Conservation (phyloP, 352 stramenopile species). For the Thalassiosira ordinaria region DNA sequence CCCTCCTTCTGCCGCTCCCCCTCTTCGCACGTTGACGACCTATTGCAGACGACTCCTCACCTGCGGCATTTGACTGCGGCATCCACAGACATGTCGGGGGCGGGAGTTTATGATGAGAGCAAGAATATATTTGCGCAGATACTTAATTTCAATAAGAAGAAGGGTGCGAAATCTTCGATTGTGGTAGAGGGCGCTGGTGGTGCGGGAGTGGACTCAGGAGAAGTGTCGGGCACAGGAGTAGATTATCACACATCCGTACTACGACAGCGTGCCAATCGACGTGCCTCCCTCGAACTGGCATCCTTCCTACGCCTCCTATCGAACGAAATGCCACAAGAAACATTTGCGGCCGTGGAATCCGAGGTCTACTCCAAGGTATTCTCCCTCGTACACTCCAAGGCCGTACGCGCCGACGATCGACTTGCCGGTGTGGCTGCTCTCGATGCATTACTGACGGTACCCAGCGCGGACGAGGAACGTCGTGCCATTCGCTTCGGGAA, state of each 20-base stretch:
- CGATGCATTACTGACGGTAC: constrained; percentile 73
- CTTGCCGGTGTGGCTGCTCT: constrained; percentile 80
- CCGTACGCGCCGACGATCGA: constrained; percentile 51
- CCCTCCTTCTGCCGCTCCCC: constrained; percentile 49
- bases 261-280: constrained; percentile 65
- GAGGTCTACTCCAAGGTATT: constrained; percentile 84
- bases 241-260: constrained; percentile 71
- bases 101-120: constrained; percentile 39
- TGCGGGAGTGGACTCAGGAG: not conserved
- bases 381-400: constrained; percentile 73
- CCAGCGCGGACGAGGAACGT: constrained; percentile 78
- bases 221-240: constrained; percentile 7
- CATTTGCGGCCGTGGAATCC: constrained; percentile 75
- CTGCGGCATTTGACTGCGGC: constrained; percentile 72
- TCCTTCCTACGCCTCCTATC: constrained; percentile 76
- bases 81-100: constrained; percentile 75
- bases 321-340: constrained; percentile 84
- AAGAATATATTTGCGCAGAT: constrained; percentile 54
- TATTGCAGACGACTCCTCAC: constrained; percentile 77
- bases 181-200: constrained; percentile 3
- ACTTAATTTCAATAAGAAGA: constrained; percentile 16
- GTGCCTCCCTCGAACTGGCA: constrained; percentile 70
- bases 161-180: not conserved
- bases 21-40: constrained; percentile 70
- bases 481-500: constrained; percentile 85